These are phyloP conservation scores for Fraxinus albicans DNA, from an alignment of 305 asterid species.

Conservation along the genomic window DNA sequence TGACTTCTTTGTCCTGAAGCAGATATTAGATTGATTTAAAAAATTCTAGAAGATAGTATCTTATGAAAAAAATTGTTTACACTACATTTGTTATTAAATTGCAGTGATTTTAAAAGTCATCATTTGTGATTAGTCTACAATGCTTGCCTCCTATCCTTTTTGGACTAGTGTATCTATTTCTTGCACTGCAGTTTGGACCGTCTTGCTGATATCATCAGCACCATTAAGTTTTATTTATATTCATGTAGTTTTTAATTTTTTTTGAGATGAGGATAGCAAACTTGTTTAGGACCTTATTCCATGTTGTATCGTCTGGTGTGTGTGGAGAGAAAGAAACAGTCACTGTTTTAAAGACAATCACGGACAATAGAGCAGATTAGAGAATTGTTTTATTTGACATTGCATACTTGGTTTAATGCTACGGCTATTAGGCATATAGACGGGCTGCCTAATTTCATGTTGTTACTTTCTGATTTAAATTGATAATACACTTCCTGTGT, in stretches of 20 bases:
- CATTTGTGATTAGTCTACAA: neutral
- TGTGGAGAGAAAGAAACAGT: too few species aligned
- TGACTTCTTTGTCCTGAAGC: slow-evolving; percentile 2
- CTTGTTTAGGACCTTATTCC: too few species aligned
- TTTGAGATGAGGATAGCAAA: too few species aligned
- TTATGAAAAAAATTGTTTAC: neutral
- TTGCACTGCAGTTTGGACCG: neutral
- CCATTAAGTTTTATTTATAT: neutral
- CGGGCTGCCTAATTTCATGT: too few species aligned
- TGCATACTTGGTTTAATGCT: too few species aligned
- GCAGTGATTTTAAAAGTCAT: neutral
- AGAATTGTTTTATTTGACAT: too few species aligned
- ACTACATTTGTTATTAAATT: neutral
- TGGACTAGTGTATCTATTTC: neutral
- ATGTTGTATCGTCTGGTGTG: too few species aligned
- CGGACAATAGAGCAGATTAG: too few species aligned
- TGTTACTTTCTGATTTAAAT: too few species aligned
- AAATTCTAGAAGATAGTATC: neutral
- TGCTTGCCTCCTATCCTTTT: neutral
- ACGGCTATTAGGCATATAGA: too few species aligned
- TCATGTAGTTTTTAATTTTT: neutral
- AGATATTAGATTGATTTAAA: neutral
- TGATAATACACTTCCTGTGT: too few species aligned
- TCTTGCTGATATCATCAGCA: neutral
- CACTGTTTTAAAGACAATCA: too few species aligned